Percentiles rank a stretch among this genome's conserved stretches.
Evolutionary conservation across 441 rosid genomes (phyloP).

Genomic region (Daphne laureola): DNA sequence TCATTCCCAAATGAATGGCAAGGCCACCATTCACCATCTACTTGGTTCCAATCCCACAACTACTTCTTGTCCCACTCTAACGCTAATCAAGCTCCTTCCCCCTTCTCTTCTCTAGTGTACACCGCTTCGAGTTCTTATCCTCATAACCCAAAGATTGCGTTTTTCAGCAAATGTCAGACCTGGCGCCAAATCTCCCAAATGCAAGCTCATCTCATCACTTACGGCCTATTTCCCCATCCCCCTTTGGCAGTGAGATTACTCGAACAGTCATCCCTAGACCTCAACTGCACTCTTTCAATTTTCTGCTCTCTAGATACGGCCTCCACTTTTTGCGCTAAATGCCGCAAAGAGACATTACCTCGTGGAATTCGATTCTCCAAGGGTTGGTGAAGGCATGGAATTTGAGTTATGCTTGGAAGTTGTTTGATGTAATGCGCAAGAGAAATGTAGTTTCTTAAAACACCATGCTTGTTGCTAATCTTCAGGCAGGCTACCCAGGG

Average conservation of each 20-base stretch:
- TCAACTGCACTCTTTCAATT: slow-evolving; percentile 32
- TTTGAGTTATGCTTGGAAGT: slow-evolving; percentile 23
- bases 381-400: slow-evolving; percentile 20
- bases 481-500: slow-evolving; percentile 39
- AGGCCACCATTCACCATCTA: slow-evolving; percentile 35
- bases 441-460: slow-evolving; percentile 39
- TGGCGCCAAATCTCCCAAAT: slow-evolving; percentile 41
- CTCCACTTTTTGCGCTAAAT: slow-evolving; percentile 34
- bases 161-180: slow-evolving; percentile 24
- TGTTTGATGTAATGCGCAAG: slow-evolving; percentile 38
- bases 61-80: slow-evolving; percentile 4
- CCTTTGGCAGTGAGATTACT: slow-evolving; percentile 44
- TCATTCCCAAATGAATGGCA: slow-evolving; percentile 53
- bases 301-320: slow-evolving; percentile 36
- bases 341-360: slow-evolving; percentile 28
- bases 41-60: slow-evolving; percentile 23
- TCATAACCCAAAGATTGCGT: slow-evolving; percentile 21
- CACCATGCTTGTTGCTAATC: slow-evolving; percentile 38
- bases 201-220: slow-evolving; percentile 47
- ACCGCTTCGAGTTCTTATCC: slow-evolving; percentile 18
- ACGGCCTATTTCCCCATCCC: slow-evolving; percentile 40
- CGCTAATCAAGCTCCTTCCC: slow-evolving; percentile 4
- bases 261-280: slow-evolving; percentile 32
- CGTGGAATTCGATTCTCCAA: slow-evolving; percentile 33
- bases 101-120: slow-evolving; percentile 7